Evolutionary conservation across 441 rosid species (phyloP).

Genomic region (Aquilaria agallochum): DNA sequence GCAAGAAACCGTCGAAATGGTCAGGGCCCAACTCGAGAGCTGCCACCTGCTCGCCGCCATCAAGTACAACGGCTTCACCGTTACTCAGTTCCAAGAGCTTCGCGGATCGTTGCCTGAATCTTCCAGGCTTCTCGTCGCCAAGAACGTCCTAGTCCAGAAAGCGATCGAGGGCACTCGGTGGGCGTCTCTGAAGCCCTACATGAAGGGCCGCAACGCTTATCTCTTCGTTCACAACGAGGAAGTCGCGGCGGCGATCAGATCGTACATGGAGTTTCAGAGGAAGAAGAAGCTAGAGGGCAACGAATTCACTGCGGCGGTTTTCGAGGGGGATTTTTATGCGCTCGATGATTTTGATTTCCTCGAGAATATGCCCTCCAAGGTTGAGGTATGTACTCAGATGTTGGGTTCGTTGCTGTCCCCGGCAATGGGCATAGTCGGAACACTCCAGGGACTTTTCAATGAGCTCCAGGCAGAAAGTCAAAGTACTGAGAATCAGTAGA

Average conservation of each 20-base stretch:
- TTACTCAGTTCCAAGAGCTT: constrained; percentile 80
- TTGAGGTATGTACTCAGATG: constrained; percentile 74
- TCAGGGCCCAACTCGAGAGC: constrained; percentile 65
- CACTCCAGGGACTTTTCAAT: constrained; percentile 46
- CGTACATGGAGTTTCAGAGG: constrained; percentile 73
- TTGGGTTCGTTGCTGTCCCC: constrained; percentile 77
- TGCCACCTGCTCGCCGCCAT: constrained; percentile 84
- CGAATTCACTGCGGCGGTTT: constrained; percentile 84
- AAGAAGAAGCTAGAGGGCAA: constrained; percentile 57
- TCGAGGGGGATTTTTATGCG: constrained; percentile 82
- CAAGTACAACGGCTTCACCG: constrained; percentile 73
- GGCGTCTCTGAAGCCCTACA: constrained; percentile 82
- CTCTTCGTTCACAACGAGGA: constrained; percentile 91
- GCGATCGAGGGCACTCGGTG: constrained; percentile 88
- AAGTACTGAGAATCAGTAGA: too few species aligned
- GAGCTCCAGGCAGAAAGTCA: too few species aligned
- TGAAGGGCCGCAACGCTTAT: constrained; percentile 97
- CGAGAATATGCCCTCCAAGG: constrained; percentile 85
- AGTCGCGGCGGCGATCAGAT: constrained; percentile 76
- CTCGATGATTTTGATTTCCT: constrained; percentile 68
- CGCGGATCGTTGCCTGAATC: constrained; percentile 64
- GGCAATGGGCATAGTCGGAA: constrained; percentile 60
- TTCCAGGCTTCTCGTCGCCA: constrained; percentile 71
- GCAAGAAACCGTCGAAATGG: constrained; percentile 67
- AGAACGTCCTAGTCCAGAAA: constrained; percentile 75